Evolutionary conservation across 2,329 filamentous ascomycete species (phyloP).

Genomic region (Aspergillus sp.): DNA sequence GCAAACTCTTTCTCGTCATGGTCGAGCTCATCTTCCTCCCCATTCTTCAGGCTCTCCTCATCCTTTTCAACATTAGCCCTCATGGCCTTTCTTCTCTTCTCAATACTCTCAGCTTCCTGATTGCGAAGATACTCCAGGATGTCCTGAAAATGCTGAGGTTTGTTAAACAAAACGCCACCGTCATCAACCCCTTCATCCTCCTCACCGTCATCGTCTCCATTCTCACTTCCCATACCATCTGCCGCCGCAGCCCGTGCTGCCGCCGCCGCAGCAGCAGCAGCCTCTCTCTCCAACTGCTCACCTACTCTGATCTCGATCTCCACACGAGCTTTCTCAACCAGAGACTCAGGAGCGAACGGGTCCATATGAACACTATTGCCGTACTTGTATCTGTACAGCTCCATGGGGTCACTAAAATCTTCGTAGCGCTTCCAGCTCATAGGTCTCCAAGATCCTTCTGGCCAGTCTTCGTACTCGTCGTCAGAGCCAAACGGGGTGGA

Average conservation of each 20-base stretch:
- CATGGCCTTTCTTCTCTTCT: conserved; percentile 4
- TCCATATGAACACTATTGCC: conserved; percentile 34
- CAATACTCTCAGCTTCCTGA: conserved; percentile 1
- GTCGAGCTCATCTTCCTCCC: not conserved
- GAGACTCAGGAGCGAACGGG: conserved; percentile 25
- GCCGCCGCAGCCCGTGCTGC: not conserved
- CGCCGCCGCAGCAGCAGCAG: not conserved
- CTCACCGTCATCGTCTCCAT: not conserved
- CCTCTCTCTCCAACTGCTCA: conserved; percentile 2
- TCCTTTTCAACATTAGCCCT: conserved; percentile 4
- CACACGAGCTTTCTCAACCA: conserved; percentile 12
- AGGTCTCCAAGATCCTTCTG: not conserved
- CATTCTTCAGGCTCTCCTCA: conserved; percentile 2
- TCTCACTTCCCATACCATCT: not conserved
- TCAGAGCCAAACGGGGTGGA: not conserved
- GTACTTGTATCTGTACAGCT: conserved; percentile 33
- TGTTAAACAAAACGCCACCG: not conserved
- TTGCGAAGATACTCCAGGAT: not conserved
- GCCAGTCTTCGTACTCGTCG: not conserved
- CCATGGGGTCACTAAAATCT: not conserved
- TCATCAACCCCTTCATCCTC: not conserved
- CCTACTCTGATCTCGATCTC: conserved; percentile 8
- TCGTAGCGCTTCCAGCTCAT: not conserved
- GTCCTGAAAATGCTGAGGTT: not conserved
- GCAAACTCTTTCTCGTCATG: not conserved